Evolutionary conservation across 1,139 yeast species (phyloP).

Genomic region (Kluyveromyces sp.): DNA sequence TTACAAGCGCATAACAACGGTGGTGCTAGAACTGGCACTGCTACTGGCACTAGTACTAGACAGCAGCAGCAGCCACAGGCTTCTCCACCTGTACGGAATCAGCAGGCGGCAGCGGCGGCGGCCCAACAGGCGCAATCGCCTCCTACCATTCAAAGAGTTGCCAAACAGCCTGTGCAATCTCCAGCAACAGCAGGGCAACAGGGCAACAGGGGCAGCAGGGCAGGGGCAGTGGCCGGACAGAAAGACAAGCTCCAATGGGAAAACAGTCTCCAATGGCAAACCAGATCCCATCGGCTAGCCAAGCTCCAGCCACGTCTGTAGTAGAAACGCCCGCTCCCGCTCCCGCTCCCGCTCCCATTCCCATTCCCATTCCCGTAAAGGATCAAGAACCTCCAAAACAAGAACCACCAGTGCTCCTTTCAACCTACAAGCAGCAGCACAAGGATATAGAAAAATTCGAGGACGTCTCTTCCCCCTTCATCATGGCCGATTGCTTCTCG

Average conservation of each 20-base stretch:
- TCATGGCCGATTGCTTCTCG: constrained; percentile 59
- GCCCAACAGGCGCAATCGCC: background rate
- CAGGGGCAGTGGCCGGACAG: constrained; percentile 1
- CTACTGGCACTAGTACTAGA: background rate
- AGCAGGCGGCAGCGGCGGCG: too few species aligned
- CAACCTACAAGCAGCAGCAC: constrained; percentile 32
- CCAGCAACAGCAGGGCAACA: constrained; percentile 5
- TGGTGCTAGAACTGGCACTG: constrained; percentile 1
- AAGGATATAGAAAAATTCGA: constrained; percentile 40
- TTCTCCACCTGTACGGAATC: too few species aligned
- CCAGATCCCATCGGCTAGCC: background rate
- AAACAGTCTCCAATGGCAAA: too few species aligned
- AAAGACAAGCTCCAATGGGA: too few species aligned
- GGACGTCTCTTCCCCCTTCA: constrained; percentile 54
- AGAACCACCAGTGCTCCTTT: constrained; percentile 30
- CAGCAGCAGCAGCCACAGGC: constrained; percentile 1
- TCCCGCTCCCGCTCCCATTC: constrained; percentile 8
- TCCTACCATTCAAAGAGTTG: background rate
- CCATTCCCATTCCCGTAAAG: constrained; percentile 12
- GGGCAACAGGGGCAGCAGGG: constrained; percentile 11
- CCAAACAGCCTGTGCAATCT: constrained; percentile 9
- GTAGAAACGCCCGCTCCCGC: constrained; percentile 7
- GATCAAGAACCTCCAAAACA: constrained; percentile 18
- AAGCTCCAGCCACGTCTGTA: constrained; percentile 14
- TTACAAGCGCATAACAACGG: constrained; percentile 4